phyloP scores from a whole-genome alignment of 345 rosid genomes.

The Ceriops zippeliana region DNA sequence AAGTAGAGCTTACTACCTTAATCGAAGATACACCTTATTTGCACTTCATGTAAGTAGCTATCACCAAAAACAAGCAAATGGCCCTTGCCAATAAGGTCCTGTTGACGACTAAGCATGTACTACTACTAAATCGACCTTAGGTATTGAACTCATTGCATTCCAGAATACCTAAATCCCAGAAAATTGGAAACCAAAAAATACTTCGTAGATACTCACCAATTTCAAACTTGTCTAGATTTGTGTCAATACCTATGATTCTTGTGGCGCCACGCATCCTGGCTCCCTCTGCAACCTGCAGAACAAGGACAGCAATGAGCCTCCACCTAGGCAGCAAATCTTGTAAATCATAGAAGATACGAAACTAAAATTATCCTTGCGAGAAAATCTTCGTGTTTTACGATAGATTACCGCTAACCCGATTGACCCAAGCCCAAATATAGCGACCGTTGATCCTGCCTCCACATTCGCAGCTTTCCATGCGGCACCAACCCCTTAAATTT shows the following conservation, averaged over 20 bases:
- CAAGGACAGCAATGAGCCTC: background rate
- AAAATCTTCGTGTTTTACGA: background rate
- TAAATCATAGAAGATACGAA: background rate
- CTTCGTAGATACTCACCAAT: constrained; percentile 42
- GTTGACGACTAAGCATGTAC: constrained; percentile 1
- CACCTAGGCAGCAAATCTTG: background rate
- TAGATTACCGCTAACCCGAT: constrained; percentile 73
- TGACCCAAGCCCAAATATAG: constrained; percentile 80
- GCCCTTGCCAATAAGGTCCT: background rate
- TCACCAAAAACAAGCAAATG: background rate
- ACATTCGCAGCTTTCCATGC: constrained; percentile 81
- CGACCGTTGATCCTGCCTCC: constrained; percentile 81
- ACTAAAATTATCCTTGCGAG: background rate
- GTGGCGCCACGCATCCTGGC: constrained; percentile 72
- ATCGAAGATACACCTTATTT: background rate
- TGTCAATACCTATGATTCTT: constrained; percentile 74
- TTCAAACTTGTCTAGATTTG: constrained; percentile 60
- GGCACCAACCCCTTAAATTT: constrained; percentile 69
- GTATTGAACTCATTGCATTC: too few relatives aligned
- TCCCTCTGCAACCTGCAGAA: constrained; percentile 75
- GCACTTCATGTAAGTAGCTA: background rate
- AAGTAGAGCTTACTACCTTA: background rate
- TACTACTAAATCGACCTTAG: too few relatives aligned
- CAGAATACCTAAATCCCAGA: too few relatives aligned
- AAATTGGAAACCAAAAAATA: background rate